Evolutionary conservation across 1,284 basidiomycete species (phyloP), one percentile per base, ranked within the genome.

Genomic region (Puccinia hordei): DNA sequence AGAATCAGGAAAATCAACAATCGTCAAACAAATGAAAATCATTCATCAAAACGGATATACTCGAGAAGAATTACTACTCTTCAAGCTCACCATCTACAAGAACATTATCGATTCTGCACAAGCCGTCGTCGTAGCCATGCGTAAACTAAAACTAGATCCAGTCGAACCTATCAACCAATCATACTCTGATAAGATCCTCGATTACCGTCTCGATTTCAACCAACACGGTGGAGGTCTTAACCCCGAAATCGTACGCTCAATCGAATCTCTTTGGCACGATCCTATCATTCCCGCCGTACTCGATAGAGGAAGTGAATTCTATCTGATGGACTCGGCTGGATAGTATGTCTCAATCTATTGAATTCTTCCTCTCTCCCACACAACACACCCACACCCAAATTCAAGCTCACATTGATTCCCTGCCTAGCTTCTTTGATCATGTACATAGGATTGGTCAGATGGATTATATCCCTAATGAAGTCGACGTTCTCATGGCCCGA

Each of bases 1-100:
- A 83, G 91, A 92, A 88, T 95, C 93, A 0, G 96, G 95, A 46
- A 98, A 98, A 87, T 92, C 91, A 6, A 98, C 95, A 0, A 94
- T 98, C 83, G 94, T 98, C 68, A 98, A 98, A 87, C 96, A 98
- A 87, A 98, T 98, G 95, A 98, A 97, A 89, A 98, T 98, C 82
- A 96, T 98, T 81, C 94, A 98, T 86, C 94, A 98, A 86, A 92
- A 93, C 83, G 96, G 96, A 10, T 98, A 95, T 87, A 90, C 90
- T 0, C 86, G 87, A 30, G 90, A 93, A 0, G 95, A 98, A 86
- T 89, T 95, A 55, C 87, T 92, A 81, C 88, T 90, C 1, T 97
- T 91, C 87, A 89, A 92, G 53, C 89, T 91, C 0, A 91, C 92
- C 24, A 91, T 98, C 68, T 87, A 83, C 44, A 84, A 84, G 83